These are phyloP conservation scores for Venturia effusa DNA, from an alignment of 2,329 filamentous ascomycete genomes.

Conservation along the genomic window DNA sequence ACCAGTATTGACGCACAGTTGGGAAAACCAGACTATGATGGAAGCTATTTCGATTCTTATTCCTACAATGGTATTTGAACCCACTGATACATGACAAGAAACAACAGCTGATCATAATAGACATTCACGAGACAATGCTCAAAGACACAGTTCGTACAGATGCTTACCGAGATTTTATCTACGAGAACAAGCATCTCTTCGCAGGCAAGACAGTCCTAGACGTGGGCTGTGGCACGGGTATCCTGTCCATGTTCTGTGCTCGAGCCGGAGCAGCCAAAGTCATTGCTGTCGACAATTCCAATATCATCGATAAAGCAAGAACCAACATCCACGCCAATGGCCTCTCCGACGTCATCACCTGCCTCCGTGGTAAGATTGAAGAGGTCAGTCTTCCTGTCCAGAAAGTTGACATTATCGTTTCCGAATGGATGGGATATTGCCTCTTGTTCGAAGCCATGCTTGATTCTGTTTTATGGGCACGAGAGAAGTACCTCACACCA, in stretches of 20 bases:
- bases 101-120: conserved; percentile 31
- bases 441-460: conserved; percentile 94
- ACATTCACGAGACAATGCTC: conserved; percentile 93
- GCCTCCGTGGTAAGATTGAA: conserved; percentile 76
- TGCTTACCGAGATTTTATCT: conserved; percentile 90
- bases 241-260: conserved; percentile 89
- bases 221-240: conserved; percentile 74
- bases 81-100: not conserved
- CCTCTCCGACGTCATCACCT: conserved; percentile 63
- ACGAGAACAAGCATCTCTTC: conserved; percentile 81
- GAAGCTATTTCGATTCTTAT: conserved; percentile 54
- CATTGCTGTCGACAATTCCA: conserved; percentile 84
- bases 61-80: conserved; percentile 51
- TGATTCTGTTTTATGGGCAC: conserved; percentile 77
- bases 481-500: conserved; percentile 73
- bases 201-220: conserved; percentile 79
- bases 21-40: conserved; percentile 37
- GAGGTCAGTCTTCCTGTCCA: conserved; percentile 66
- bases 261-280: conserved; percentile 79
- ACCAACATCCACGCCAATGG: conserved; percentile 78
- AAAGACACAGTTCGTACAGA: conserved; percentile 84
- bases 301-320: conserved; percentile 76
- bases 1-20: not conserved
- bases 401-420: conserved; percentile 87
- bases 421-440: conserved; percentile 97